Evolutionary conservation across 83 land plant species (phyloP), one percentile per base, ranked within the genome.

Genomic region (Picea abies): DNA sequence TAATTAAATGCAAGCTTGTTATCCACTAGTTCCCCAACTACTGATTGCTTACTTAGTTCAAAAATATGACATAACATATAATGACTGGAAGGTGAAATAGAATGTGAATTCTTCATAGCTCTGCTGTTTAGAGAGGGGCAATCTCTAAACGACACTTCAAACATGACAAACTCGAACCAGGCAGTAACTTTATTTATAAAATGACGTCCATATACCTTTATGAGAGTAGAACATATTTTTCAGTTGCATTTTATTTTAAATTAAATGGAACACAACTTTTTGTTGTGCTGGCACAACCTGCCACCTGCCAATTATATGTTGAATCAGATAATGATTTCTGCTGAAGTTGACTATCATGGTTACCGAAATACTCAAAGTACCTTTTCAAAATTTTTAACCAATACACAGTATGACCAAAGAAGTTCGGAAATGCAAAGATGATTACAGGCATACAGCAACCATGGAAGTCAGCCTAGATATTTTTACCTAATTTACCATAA

Each of bases 281-380:
- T n/a, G n/a, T n/a, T 49, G 20, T 72, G 56, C 39, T 39, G 4
- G 20, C 52, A 41, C 52, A 41, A 44, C 52, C 19, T 22, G 4
- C n/a, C 23, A 41, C 56, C 19, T 41, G 20, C 39, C 20, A 72
- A n/a, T 5, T n/a, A 39, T n/a, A 7, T 20, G 20, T 20, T 39
- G 11, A 17, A 4, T 14, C 22, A n/a, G 2, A 72, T 17, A 20
- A 72, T 3, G 25, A 20, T 41, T 72, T 37, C 76, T 72, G 52
- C 76, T 72, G 23, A 72, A 72, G n/a, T 44, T 72, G 77, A 23
- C 58, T 47, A 44, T 44, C 37, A 73, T 73, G 56, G 77, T 73
- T 37, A 20, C 77, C 5, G 4, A 44, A 17, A 41, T 17, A 70
- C 20, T 35, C 16, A 35, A 37, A 19, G 4, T 15, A 10, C 23